Evolutionary conservation across 2,329 filamentous ascomycete species (phyloP), one percentile per base, ranked within the genome.

Genomic region (Didymella exigua): DNA sequence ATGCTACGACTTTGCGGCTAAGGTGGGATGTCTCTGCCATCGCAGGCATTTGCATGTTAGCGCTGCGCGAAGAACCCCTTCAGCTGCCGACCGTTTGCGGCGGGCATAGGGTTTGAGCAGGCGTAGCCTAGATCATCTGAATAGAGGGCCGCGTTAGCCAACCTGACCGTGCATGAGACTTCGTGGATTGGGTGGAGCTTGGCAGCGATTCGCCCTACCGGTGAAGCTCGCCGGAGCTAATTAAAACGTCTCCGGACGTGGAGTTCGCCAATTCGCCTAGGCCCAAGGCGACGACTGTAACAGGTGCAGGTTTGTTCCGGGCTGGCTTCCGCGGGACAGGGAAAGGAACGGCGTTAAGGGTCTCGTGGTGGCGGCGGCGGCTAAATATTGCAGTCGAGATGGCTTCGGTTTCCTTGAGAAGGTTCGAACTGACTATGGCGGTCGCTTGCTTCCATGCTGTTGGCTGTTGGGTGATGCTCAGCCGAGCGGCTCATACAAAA

Each of bases 81-180:
- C 38, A 24, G 30, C 10, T 31, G 38, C 29, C 19, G 26, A 33
- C 44, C 50, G 44, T 54, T 54, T 48, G 44, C 38, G 8, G 44
- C 38, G 18, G 38, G 38, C 51, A 14, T 33, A n/a, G 37, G 30
- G 21, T 38, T 49, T 26, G 38, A 33, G 51, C 26, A 21, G 26
- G 31, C 26, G 30, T 9, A 29, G 34, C 34, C 34, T 37, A 54
- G 24, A 37, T 43, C 50, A 38, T 31, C 37, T 30, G 16, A 38
- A 48, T 31, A 9, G 14, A 40, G 29, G 30, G n/a, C 29, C 18
- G 24, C 34, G 27, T 40, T 11, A 26, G 27, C 27, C 41, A 38
- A 19, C 19, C 10, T 42, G 29, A 10, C 16, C 38, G 37, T 34
- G 23, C 31, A 10, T 44, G 40, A 37, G 19, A 31, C 48, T 30